These are phyloP conservation scores for Ampelomyces quisqualis DNA, from an alignment of 2,329 filamentous ascomycete genomes.

Conservation along the genomic window DNA sequence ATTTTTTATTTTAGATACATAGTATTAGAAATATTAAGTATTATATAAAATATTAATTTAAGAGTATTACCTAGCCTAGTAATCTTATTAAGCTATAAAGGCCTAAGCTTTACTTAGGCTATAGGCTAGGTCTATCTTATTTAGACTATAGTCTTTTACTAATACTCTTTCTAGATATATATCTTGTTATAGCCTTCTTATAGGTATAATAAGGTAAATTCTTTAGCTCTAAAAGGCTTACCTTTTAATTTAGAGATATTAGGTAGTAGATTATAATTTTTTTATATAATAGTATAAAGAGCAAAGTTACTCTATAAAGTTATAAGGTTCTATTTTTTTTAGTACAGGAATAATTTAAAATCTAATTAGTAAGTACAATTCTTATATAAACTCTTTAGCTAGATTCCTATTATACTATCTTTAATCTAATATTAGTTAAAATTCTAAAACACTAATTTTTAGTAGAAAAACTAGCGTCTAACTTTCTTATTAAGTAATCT, in stretches of 20 bases:
- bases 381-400: conserved; percentile 2
- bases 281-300: conserved; percentile 8
- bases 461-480: background rate
- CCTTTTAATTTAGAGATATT: conserved; percentile 9
- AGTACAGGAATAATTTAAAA: conserved; percentile 4
- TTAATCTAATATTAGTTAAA: background rate
- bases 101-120: too few relatives aligned
- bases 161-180: conserved; percentile 5
- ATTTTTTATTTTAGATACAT: too few relatives aligned
- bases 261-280: conserved; percentile 11
- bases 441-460: conserved; percentile 2
- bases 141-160: conserved; percentile 11
- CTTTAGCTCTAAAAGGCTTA: conserved; percentile 3
- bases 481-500: conserved; percentile 1
- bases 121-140: conserved; percentile 5
- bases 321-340: conserved; percentile 4
- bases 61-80: too few relatives aligned
- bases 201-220: conserved; percentile 10
- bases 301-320: conserved; percentile 4
- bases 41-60: too few relatives aligned
- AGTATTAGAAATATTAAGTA: too few relatives aligned
- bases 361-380: conserved; percentile 1
- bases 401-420: conserved; percentile 2
- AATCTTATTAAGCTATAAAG: too few relatives aligned
- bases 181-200: conserved; percentile 9